phyloP scores from a whole-genome alignment of 176 grass and related monocot species.

The Oryza coarctata region DNA sequence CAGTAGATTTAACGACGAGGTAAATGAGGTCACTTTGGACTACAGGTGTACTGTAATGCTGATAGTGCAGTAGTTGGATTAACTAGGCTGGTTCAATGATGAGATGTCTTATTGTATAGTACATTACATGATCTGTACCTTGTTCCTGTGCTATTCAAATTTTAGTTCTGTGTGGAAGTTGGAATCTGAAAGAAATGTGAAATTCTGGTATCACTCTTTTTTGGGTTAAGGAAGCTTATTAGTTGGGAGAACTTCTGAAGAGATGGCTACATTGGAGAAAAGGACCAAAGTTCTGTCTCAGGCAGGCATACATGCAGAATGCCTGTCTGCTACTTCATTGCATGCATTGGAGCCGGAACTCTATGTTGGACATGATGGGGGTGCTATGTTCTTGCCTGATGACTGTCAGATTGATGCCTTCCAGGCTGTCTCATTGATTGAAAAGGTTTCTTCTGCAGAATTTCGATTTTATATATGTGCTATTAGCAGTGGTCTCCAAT shows the following conservation, averaged over 20 bases:
- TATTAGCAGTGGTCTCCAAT: not conserved
- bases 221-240: conserved; percentile 78
- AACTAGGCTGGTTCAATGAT: not conserved
- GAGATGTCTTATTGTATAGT: not conserved
- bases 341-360: conserved; percentile 63
- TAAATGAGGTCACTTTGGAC: not conserved
- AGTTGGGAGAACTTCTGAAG: conserved; percentile 64
- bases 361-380: conserved; percentile 59
- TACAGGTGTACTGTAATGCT: not conserved
- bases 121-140: not conserved
- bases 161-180: not conserved
- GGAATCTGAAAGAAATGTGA: conserved; percentile 20
- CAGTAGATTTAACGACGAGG: not conserved
- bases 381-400: conserved; percentile 68
- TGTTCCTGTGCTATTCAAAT: not conserved
- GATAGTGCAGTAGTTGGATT: not conserved
- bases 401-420: conserved; percentile 82
- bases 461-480: not conserved
- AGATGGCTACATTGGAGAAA: conserved; percentile 59
- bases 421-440: conserved; percentile 75
- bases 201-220: not conserved
- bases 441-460: conserved; percentile 57
- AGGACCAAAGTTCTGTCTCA: conserved; percentile 58
- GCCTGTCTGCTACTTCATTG: conserved; percentile 52
- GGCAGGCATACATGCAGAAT: conserved; percentile 68